These are phyloP conservation scores for Rostrohypoxylon terebratum DNA, from an alignment of 495 filamentous ascomycete genomes.

Conservation along the genomic window DNA sequence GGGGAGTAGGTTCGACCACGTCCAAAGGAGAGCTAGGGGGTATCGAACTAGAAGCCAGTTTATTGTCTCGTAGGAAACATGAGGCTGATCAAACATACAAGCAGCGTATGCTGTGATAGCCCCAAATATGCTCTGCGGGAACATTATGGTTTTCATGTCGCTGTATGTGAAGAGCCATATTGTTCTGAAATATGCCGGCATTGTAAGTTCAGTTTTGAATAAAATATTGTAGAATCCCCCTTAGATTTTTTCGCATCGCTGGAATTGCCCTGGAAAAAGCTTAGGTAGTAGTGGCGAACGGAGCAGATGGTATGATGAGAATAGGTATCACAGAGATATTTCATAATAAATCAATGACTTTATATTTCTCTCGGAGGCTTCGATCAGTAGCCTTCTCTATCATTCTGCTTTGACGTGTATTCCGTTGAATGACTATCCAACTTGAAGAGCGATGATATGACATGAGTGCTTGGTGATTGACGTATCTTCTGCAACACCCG, in stretches of 20 bases:
- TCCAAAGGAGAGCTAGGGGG: constrained; percentile 18
- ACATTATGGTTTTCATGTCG: constrained; percentile 20
- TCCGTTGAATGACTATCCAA: neutral
- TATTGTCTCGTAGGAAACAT: neutral
- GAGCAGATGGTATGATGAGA: too few relatives aligned
- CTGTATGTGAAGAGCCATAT: constrained; percentile 22
- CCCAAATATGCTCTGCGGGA: constrained; percentile 12
- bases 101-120: constrained; percentile 9
- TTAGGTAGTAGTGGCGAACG: too few relatives aligned
- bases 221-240: neutral
- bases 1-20: constrained; percentile 54
- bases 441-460: neutral
- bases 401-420: neutral
- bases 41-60: constrained; percentile 10
- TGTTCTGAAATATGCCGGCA: neutral
- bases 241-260: neutral
- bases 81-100: constrained; percentile 6
- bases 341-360: neutral
- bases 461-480: neutral
- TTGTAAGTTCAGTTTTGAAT: neutral
- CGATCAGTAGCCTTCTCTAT: neutral
- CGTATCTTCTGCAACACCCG: neutral
- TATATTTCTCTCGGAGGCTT: neutral
- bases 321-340: neutral
- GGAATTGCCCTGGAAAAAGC: neutral